These are phyloP conservation scores for Talaromyces albobiverticillius DNA, from an alignment of 2,329 filamentous ascomycete genomes.

Conservation along the genomic window DNA sequence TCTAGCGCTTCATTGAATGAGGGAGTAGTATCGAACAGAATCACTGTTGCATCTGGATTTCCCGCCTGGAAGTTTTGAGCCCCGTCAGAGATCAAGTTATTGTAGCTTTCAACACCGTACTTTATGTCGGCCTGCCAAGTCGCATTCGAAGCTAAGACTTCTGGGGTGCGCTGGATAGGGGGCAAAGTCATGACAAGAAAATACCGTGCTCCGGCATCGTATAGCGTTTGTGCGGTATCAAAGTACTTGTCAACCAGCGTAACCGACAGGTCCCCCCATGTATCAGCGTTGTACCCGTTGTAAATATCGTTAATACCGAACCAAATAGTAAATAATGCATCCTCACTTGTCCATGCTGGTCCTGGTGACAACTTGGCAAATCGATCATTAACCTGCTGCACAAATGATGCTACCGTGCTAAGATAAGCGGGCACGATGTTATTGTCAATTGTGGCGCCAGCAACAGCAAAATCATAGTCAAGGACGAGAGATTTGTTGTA, in stretches of 20 bases:
- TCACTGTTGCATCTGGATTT: slow-evolving; percentile 22
- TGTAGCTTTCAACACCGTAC: slow-evolving; percentile 23
- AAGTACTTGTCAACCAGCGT: slow-evolving; percentile 47
- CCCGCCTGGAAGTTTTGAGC: slow-evolving; percentile 18
- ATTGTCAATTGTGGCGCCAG: slow-evolving; percentile 54
- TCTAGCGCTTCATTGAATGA: slow-evolving; percentile 31
- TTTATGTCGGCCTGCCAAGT: slow-evolving; percentile 18
- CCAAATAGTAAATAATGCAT: slow-evolving; percentile 32
- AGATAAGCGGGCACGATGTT: slow-evolving; percentile 40
- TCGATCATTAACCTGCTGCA: background rate
- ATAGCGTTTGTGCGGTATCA: slow-evolving; percentile 46
- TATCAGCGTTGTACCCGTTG: slow-evolving; percentile 26
- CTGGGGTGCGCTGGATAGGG: slow-evolving; percentile 34
- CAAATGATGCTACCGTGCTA: background rate
- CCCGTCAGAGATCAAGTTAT: slow-evolving; percentile 23
- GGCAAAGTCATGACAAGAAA: slow-evolving; percentile 61
- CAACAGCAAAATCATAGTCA: slow-evolving; percentile 55
- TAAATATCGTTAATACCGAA: slow-evolving; percentile 26
- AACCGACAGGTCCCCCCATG: slow-evolving; percentile 24
- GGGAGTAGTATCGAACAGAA: slow-evolving; percentile 27
- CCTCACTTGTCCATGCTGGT: slow-evolving; percentile 21
- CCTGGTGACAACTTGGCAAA: background rate
- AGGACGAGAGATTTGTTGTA: slow-evolving; percentile 48
- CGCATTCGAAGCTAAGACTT: slow-evolving; percentile 19
- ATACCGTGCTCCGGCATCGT: slow-evolving; percentile 53